Percentiles rank a stretch among this genome's conserved stretches.
Evolutionary conservation across 2,329 filamentous ascomycete species (phyloP).

Genomic region (Macrophomina phaseolina): DNA sequence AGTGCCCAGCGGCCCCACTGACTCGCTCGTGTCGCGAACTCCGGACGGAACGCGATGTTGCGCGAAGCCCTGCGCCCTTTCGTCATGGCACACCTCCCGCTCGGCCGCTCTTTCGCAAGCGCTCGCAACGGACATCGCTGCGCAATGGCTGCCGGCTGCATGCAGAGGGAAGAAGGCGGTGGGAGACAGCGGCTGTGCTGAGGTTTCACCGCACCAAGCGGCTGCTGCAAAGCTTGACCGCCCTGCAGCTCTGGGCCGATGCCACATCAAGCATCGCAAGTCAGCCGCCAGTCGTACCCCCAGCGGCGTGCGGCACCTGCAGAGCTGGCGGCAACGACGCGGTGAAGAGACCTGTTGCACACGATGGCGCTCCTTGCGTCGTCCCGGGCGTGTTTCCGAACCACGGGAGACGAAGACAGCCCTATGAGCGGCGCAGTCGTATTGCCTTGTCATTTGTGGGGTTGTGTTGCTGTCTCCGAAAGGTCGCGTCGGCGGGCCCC

Average conservation of each 20-base stretch:
- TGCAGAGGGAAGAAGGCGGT: neutral
- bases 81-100: neutral
- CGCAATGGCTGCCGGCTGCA: neutral
- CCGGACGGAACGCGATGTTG: neutral
- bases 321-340: neutral
- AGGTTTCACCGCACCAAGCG: constrained; percentile 1
- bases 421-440: neutral
- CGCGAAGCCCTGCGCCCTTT: neutral
- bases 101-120: neutral
- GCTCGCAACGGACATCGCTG: neutral
- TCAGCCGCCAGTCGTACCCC: neutral
- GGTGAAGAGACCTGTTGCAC: neutral
- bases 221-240: constrained; percentile 4
- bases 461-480: neutral
- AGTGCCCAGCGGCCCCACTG: neutral
- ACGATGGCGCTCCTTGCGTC: neutral
- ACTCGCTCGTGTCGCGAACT: neutral
- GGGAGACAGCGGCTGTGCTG: neutral
- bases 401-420: neutral
- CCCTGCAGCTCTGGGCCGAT: constrained; percentile 4
- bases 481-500: neutral
- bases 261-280: neutral
- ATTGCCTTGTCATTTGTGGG: neutral
- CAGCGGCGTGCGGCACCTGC: neutral
- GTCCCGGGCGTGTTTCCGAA: neutral